Conservation (phyloP, 192 early-diverging fungal species). For the Backusella tarrabulga region DNA sequence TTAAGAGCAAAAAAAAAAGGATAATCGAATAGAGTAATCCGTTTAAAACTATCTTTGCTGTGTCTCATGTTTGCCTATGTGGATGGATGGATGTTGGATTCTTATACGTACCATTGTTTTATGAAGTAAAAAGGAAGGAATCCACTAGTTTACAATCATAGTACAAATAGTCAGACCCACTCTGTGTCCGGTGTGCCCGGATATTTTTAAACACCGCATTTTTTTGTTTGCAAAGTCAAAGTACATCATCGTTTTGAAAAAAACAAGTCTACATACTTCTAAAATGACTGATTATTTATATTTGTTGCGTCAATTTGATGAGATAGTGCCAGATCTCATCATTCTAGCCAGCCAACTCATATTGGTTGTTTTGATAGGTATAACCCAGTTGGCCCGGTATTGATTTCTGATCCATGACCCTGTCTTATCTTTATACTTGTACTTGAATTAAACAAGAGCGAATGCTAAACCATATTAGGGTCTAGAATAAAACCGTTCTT, state of each 20-base stretch:
- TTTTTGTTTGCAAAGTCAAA: not conserved
- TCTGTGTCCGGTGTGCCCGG: not conserved
- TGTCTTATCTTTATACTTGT: no score
- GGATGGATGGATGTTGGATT: not conserved
- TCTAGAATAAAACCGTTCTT: no score
- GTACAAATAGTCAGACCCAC: not conserved
- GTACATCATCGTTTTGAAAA: not conserved
- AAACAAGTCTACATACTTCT: no score
- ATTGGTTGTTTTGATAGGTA: no score
- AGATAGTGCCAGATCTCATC: no score
- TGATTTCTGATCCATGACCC: no score
- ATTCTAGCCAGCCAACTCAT: no score
- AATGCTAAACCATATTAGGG: no score
- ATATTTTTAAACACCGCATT: not conserved
- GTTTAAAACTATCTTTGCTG: not conserved
- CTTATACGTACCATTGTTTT: not conserved
- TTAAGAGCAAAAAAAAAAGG: not conserved
- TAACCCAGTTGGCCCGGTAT: no score
- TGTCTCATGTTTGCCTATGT: not conserved
- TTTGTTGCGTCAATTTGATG: no score
- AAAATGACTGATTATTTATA: no score
- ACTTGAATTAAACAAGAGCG: no score
- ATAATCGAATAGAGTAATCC: not conserved
- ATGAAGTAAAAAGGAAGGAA: slow-evolving; percentile 6
- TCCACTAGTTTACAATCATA: not conserved